Percentiles rank a stretch among this genome's conserved stretches.
Conservation (phyloP, 2,329 filamentous ascomycete genomes). For the Paraconiothyrium sp. region DNA sequence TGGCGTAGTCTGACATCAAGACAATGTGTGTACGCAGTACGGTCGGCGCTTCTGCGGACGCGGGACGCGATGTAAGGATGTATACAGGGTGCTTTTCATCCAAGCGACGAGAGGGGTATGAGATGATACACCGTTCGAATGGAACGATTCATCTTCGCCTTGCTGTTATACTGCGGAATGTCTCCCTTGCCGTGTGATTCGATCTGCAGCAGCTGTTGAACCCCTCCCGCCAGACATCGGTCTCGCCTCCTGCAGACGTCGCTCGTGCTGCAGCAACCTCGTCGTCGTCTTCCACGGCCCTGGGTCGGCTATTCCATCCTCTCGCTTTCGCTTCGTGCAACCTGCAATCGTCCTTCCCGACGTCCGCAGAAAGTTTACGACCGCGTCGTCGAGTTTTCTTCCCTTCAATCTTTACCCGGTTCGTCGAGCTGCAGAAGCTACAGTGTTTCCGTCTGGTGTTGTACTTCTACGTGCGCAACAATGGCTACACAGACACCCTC, state of each 20-base stretch:
- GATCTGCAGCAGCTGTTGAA: constrained; percentile 2
- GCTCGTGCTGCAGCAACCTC: too few relatives aligned
- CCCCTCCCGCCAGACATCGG: not conserved
- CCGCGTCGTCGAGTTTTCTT: too few relatives aligned
- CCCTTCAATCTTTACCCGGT: too few relatives aligned
- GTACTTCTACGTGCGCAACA: not conserved
- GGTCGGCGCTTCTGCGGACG: not conserved
- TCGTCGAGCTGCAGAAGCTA: too few relatives aligned
- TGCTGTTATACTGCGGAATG: not conserved
- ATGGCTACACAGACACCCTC: not conserved
- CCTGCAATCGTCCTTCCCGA: too few relatives aligned
- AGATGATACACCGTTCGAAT: not conserved
- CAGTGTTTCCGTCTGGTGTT: not conserved
- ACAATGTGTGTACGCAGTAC: not conserved
- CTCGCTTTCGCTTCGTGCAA: not conserved
- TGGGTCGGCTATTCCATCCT: constrained; percentile 1
- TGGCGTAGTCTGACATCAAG: not conserved
- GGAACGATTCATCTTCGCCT: not conserved
- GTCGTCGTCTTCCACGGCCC: not conserved
- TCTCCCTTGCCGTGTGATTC: not conserved
- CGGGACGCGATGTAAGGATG: not conserved
- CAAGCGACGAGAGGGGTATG: not conserved
- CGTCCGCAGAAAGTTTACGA: too few relatives aligned
- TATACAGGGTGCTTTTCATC: not conserved
- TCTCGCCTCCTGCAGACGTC: not conserved